Evolutionary conservation across 129 eudicot genomes (phyloP).

Genomic region (Artemisia argyi): DNA sequence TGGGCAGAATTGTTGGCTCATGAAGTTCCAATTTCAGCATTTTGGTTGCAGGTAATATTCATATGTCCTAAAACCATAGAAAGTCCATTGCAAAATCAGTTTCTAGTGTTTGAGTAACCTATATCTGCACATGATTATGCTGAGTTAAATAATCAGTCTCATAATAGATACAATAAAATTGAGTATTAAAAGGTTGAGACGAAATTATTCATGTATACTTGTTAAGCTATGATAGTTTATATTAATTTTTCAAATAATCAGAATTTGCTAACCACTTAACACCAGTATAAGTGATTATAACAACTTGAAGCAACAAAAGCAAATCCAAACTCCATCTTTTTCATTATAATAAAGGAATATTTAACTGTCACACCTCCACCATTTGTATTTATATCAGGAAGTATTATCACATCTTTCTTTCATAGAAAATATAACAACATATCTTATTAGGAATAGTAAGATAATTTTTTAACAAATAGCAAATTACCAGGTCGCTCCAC

Average conservation of each 20-base stretch:
- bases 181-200: neutral
- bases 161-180: neutral
- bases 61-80: neutral
- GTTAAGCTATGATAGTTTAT: neutral
- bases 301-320: neutral
- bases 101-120: slow-evolving; percentile 1
- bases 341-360: neutral
- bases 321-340: too few species aligned
- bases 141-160: neutral
- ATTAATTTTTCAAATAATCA: neutral
- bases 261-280: neutral
- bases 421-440: too few species aligned
- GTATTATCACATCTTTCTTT: too few species aligned
- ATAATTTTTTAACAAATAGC: too few species aligned
- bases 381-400: too few species aligned
- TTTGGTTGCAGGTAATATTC: slow-evolving; percentile 92
- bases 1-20: slow-evolving; percentile 59
- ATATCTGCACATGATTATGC: neutral
- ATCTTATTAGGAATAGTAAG: too few species aligned
- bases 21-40: slow-evolving; percentile 87
- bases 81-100: neutral
- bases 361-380: too few species aligned
- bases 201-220: neutral
- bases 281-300: neutral
- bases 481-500: too few species aligned